phyloP scores from a whole-genome alignment of 2,329 filamentous ascomycete species.

The Phaeosphaeria sp. region DNA sequence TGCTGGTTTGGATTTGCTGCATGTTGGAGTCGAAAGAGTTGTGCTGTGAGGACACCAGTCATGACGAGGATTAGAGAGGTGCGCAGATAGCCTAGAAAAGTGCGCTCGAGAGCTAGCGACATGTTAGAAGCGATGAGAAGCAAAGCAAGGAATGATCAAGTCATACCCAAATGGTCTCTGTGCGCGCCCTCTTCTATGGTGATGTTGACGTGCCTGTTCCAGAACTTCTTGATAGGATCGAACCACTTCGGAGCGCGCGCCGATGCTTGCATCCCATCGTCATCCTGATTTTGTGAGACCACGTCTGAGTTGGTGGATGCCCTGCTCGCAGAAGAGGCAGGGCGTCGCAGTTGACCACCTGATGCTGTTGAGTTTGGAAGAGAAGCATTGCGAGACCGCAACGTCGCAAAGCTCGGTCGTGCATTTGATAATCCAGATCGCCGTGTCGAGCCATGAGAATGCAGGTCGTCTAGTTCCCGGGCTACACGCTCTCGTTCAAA shows the following conservation, averaged over 20 bases:
- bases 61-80: slow-evolving; percentile 74
- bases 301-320: background rate
- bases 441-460: background rate
- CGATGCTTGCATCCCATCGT: background rate
- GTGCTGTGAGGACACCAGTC: slow-evolving; percentile 69
- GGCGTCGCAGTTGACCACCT: slow-evolving; percentile 2
- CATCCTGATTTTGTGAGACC: background rate
- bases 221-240: slow-evolving; percentile 52
- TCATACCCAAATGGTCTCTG: slow-evolving; percentile 64
- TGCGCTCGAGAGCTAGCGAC: slow-evolving; percentile 71
- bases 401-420: slow-evolving; percentile 2
- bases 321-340: slow-evolving; percentile 11
- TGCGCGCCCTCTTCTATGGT: slow-evolving; percentile 58
- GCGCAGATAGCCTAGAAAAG: slow-evolving; percentile 75
- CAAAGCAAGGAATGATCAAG: background rate
- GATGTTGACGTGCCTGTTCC: slow-evolving; percentile 59
- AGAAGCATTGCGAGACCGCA: slow-evolving; percentile 12
- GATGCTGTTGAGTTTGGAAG: slow-evolving; percentile 5
- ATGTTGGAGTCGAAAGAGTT: slow-evolving; percentile 70
- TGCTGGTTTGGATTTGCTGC: slow-evolving; percentile 49
- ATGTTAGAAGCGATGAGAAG: slow-evolving; percentile 1
- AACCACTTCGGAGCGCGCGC: slow-evolving; percentile 40
- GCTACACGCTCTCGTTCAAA: slow-evolving; percentile 24
- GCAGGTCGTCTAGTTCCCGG: slow-evolving; percentile 19
- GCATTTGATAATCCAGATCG: background rate